Evolutionary conservation across 805 yeast species (phyloP).

Genomic region (Metschnikowia proteae): DNA sequence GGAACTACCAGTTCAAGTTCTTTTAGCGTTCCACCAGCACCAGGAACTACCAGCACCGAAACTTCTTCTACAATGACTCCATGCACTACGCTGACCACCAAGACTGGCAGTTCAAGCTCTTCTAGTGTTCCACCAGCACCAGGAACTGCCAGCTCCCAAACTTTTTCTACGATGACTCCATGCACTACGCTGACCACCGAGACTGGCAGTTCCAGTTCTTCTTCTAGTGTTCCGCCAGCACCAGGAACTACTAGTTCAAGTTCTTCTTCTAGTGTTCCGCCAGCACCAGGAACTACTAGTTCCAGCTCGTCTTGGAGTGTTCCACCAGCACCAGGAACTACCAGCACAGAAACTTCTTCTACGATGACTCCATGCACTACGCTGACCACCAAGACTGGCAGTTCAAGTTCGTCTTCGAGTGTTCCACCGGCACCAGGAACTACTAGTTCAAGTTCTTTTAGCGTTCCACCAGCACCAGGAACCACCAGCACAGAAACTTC

Average conservation of each 20-base stretch:
- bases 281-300: background rate
- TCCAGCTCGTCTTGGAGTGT: too few relatives aligned
- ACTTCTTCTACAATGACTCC: background rate
- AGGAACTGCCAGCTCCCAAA: too few relatives aligned
- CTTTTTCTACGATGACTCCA: background rate
- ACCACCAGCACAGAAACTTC: background rate
- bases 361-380: background rate
- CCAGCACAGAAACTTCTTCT: too few relatives aligned
- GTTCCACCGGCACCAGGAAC: background rate
- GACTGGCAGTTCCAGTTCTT: background rate
- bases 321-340: background rate
- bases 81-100: background rate
- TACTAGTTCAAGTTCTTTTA: background rate
- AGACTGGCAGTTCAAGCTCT: background rate
- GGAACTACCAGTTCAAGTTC: background rate
- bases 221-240: background rate
- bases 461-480: background rate
- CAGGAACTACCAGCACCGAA: too few relatives aligned
- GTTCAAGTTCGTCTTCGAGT: background rate
- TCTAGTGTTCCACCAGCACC: background rate
- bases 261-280: background rate
- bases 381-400: background rate
- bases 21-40: background rate
- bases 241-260: background rate
- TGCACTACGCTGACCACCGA: background rate